Conservation (phyloP, 31 red algal genomes). For the Asparagopsis taxiformis region DNA sequence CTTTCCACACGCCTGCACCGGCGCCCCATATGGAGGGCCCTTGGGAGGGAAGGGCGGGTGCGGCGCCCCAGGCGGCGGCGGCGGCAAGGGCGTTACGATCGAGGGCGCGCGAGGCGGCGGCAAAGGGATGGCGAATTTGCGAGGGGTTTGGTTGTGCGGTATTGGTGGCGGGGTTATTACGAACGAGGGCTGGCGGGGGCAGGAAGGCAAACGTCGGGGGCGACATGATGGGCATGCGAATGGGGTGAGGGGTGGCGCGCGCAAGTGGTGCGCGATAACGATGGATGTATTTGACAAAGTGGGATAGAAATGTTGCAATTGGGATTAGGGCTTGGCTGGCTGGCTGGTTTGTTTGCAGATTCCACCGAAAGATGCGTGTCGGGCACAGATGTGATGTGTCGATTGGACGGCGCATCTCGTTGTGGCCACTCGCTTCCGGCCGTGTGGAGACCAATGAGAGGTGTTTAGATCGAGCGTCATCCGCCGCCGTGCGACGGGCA, state of each 20-base stretch:
- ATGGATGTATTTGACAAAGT: too few species aligned
- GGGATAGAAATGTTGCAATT: too few species aligned
- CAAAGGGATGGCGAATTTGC: slow-evolving; percentile 5
- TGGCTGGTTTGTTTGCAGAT: too few species aligned
- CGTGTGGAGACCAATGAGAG: too few species aligned
- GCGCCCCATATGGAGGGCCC: slow-evolving; percentile 23
- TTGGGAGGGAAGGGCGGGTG: slow-evolving; percentile 12
- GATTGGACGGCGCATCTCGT: too few species aligned
- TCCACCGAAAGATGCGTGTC: too few species aligned
- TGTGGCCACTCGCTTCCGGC: too few species aligned
- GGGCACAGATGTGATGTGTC: too few species aligned
- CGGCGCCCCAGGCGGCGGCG: slow-evolving; percentile 55
- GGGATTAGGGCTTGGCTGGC: too few species aligned
- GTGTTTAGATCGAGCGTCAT: too few species aligned
- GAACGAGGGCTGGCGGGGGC: slow-evolving; percentile 61
- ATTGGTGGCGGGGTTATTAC: slow-evolving; percentile 13
- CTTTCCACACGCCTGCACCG: slow-evolving; percentile 29
- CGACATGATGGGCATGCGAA: slow-evolving; percentile 3
- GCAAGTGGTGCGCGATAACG: too few species aligned
- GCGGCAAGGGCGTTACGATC: slow-evolving; percentile 48
- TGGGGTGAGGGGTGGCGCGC: neutral
- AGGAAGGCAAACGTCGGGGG: slow-evolving; percentile 40
- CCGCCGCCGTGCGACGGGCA: too few species aligned
- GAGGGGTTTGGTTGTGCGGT: slow-evolving; percentile 18
- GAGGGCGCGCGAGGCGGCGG: slow-evolving; percentile 52